A percentile compares a stretch with the other conserved stretches of the same genome.
These are phyloP conservation scores for Anisodus tanguticus DNA, from an alignment of 257 asterid species.

Conservation along the genomic window DNA sequence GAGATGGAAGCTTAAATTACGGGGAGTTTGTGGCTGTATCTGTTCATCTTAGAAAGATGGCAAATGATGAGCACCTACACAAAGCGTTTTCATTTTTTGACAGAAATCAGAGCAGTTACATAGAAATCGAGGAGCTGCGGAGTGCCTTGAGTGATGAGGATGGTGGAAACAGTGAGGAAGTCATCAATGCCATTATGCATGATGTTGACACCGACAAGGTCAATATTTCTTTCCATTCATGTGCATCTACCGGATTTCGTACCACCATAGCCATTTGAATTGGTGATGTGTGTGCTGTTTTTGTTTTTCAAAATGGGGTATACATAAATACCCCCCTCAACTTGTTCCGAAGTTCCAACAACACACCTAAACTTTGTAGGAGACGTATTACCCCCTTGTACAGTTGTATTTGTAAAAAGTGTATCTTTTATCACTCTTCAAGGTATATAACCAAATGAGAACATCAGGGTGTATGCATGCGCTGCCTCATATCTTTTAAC, in stretches of 20 bases:
- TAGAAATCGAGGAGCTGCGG: conserved; percentile 65
- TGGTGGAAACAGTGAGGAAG: conserved; percentile 55
- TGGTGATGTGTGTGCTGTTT: no score
- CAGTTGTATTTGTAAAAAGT: background rate
- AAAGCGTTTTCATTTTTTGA: conserved; percentile 64
- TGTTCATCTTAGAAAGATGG: conserved; percentile 61
- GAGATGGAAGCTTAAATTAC: conserved; percentile 58
- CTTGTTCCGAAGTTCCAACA: background rate
- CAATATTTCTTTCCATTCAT: conserved; percentile 16
- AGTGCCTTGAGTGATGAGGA: conserved; percentile 59
- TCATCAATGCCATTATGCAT: conserved; percentile 58
- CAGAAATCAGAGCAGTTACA: conserved; percentile 51
- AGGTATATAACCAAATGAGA: conserved; percentile 1
- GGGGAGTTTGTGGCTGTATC: conserved; percentile 64
- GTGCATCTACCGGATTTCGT: background rate
- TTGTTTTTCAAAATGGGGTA: background rate
- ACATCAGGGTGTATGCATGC: background rate
- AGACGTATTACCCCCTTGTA: background rate
- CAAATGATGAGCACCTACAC: conserved; percentile 68
- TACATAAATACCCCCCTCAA: background rate
- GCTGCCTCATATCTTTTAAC: background rate
- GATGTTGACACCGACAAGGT: conserved; percentile 74
- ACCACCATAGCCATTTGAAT: background rate
- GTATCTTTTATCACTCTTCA: background rate
- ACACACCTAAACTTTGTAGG: background rate